Conservation (phyloP, 192 early-diverging fungal genomes). For the Rhizophagus clarus region DNA sequence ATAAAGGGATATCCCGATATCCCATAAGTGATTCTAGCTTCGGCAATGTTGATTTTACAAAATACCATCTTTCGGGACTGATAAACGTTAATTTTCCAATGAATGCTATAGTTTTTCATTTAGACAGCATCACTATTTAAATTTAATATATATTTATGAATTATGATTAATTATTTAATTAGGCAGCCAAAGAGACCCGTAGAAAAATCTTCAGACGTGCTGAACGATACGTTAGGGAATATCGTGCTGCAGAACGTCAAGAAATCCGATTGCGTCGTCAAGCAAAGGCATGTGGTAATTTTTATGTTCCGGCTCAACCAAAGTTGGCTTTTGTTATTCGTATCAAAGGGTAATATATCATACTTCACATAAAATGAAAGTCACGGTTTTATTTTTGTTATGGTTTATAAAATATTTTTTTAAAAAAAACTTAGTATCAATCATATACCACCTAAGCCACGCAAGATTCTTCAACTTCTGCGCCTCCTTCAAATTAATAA, state of each 20-base stretch:
- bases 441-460: constrained; percentile 98
- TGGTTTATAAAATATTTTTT: not conserved
- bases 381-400: not conserved
- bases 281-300: constrained; percentile 88
- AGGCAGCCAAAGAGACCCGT: constrained; percentile 67
- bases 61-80: constrained; percentile 86
- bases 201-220: constrained; percentile 99
- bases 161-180: not conserved
- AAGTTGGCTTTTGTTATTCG: constrained; percentile 98
- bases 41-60: constrained; percentile 46
- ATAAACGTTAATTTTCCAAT: constrained; percentile 35
- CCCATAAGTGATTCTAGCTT: constrained; percentile 42
- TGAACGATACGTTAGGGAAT: constrained; percentile 98
- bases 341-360: constrained; percentile 72
- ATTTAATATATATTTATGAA: constrained; percentile 20
- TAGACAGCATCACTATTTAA: not conserved
- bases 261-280: constrained; percentile 92
- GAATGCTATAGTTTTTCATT: constrained; percentile 10
- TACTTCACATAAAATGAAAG: not conserved
- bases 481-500: constrained; percentile 99
- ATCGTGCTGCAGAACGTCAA: constrained; percentile 84
- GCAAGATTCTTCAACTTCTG: constrained; percentile 98
- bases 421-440: constrained; percentile 74
- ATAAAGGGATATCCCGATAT: constrained; percentile 42
- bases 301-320: constrained; percentile 94